Conservation (phyloP, 495 filamentous ascomycete species). For the Zalerion maritima region DNA sequence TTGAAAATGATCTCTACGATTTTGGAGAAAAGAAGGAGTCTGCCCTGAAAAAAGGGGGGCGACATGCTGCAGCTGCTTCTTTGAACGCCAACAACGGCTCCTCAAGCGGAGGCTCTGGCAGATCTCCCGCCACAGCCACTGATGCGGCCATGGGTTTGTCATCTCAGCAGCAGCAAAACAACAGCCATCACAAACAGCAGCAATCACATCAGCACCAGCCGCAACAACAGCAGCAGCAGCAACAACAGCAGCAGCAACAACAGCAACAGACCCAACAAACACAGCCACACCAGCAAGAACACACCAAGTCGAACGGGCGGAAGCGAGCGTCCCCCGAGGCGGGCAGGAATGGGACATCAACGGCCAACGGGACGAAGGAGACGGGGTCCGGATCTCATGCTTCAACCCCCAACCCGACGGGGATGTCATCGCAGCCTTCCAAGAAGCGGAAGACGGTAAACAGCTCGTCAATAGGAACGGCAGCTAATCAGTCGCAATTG, state of each 20-base stretch:
- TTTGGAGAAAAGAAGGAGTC: conserved; percentile 33
- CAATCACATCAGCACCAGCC: conserved; percentile 15
- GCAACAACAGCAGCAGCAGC: conserved; percentile 13
- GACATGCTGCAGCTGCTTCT: conserved; percentile 16
- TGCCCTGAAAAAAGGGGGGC: conserved; percentile 34
- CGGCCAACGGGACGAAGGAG: conserved; percentile 25
- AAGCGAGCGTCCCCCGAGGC: conserved; percentile 11
- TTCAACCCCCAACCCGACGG: conserved; percentile 37
- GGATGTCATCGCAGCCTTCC: conserved; percentile 24
- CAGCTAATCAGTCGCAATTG: conserved; percentile 20
- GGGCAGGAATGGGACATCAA: conserved; percentile 13
- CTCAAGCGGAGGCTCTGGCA: too few relatives aligned
- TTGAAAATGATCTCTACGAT: conserved; percentile 65
- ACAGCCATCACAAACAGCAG: too few relatives aligned
- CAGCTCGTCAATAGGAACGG: conserved; percentile 35
- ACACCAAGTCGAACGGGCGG: too few relatives aligned
- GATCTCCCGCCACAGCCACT: too few relatives aligned
- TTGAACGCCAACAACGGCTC: conserved; percentile 20
- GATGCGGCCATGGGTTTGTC: too few relatives aligned
- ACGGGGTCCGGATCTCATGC: conserved; percentile 43
- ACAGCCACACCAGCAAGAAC: too few relatives aligned
- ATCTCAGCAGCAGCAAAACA: too few relatives aligned
- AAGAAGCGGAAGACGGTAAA: conserved; percentile 66
- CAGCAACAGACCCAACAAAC: conserved; percentile 12
- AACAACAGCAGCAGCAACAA: conserved; percentile 9